Conservation (phyloP, 2,329 filamentous ascomycete genomes). For the Aspergillus texensis region DNA sequence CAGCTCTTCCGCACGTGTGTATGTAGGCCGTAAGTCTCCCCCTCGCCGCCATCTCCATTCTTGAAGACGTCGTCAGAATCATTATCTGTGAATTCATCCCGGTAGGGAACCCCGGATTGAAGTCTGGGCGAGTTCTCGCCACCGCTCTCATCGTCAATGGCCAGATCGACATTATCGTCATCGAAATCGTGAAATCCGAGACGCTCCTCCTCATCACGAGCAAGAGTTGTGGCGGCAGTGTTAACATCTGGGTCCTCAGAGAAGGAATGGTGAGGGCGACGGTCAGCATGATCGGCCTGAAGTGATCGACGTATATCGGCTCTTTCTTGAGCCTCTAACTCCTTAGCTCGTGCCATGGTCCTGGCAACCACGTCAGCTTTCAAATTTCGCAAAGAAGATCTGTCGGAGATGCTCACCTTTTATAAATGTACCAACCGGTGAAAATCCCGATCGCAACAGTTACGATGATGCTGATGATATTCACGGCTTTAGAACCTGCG, state of each 20-base stretch:
- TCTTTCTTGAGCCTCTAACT: slow-evolving; percentile 52
- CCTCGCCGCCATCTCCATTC: slow-evolving; percentile 42
- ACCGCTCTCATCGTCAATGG: slow-evolving; percentile 51
- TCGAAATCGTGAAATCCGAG: slow-evolving; percentile 46
- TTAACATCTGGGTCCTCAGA: slow-evolving; percentile 45
- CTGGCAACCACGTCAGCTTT: slow-evolving; percentile 27
- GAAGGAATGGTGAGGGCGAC: slow-evolving; percentile 37
- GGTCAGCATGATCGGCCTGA: slow-evolving; percentile 37
- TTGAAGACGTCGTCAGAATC: slow-evolving; percentile 54
- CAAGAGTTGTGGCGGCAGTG: slow-evolving; percentile 42
- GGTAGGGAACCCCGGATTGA: slow-evolving; percentile 47
- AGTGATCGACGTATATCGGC: slow-evolving; percentile 40
- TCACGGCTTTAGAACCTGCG: slow-evolving; percentile 73
- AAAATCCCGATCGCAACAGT: slow-evolving; percentile 70
- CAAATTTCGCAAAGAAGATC: no score
- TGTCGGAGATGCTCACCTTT: slow-evolving; percentile 46
- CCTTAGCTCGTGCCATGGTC: slow-evolving; percentile 51
- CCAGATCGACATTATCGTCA: slow-evolving; percentile 43
- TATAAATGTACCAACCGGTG: slow-evolving; percentile 86
- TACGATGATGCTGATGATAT: slow-evolving; percentile 78
- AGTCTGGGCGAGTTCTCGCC: slow-evolving; percentile 29
- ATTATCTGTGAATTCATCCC: slow-evolving; percentile 57
- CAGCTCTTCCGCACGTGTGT: slow-evolving; percentile 31
- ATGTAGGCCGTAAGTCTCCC: slow-evolving; percentile 47
- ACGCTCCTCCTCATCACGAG: slow-evolving; percentile 46